phyloP scores from a whole-genome alignment of 1,139 yeast species.

The Yamadazyma triangularis region DNA sequence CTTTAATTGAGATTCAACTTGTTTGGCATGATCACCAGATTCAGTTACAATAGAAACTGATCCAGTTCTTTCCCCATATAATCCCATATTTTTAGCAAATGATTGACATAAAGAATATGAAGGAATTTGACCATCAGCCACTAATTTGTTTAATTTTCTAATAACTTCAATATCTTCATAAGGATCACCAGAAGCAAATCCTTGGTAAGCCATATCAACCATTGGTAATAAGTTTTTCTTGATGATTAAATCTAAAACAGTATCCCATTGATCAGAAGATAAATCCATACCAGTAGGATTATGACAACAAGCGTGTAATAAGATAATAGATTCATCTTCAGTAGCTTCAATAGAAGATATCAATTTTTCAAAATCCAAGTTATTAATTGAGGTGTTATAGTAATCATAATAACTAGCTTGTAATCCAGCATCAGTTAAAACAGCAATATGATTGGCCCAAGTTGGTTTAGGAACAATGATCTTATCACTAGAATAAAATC shows the following conservation, averaged over 20 bases:
- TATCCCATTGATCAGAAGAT: constrained; percentile 77
- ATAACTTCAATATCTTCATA: constrained; percentile 46
- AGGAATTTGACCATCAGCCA: constrained; percentile 41
- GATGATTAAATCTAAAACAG: constrained; percentile 56
- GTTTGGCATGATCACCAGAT: constrained; percentile 36
- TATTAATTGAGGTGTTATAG: constrained; percentile 51
- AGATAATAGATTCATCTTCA: constrained; percentile 56
- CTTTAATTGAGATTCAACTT: constrained; percentile 74
- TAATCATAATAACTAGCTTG: constrained; percentile 42
- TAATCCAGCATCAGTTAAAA: constrained; percentile 49
- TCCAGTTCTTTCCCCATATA: constrained; percentile 94
- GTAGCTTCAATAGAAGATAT: constrained; percentile 35
- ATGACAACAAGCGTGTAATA: constrained; percentile 95
- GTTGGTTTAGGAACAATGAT: constrained; percentile 65
- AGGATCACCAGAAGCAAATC: constrained; percentile 81
- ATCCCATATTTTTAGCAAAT: constrained; percentile 95
- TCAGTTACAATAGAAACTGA: constrained; percentile 66
- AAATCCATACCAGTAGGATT: constrained; percentile 98
- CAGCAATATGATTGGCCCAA: constrained; percentile 72
- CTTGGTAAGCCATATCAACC: constrained; percentile 96
- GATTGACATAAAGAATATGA: constrained; percentile 78
- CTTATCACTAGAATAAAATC: constrained; percentile 41
- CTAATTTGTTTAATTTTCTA: constrained; percentile 47
- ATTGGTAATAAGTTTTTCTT: constrained; percentile 69
- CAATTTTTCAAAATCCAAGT: constrained; percentile 51